Percentiles rank a stretch among this genome's conserved stretches.
These are phyloP conservation scores for Spizellomyces sp. DNA, from an alignment of 192 early-diverging fungal species.

Conservation along the genomic window DNA sequence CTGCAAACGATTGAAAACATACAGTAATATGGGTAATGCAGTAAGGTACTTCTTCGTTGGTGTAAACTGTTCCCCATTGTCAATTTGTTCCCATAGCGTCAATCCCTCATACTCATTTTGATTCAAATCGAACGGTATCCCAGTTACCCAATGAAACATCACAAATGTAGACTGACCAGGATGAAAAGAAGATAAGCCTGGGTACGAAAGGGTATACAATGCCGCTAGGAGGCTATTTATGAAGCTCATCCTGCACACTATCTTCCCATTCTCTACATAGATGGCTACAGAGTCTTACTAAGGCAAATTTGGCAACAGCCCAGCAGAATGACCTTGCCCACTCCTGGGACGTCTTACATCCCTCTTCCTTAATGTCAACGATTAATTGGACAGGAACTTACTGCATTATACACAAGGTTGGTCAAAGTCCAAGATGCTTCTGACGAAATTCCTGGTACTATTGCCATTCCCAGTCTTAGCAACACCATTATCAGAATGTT, in stretches of 20 bases:
- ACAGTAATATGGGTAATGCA: constrained; percentile 91
- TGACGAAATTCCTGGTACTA: constrained; percentile 86
- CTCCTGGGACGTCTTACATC: no score
- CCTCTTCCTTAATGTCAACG: neutral
- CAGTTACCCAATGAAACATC: constrained; percentile 97
- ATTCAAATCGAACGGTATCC: constrained; percentile 93
- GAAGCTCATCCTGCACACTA: no score
- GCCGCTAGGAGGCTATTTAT: no score
- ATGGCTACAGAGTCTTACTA: neutral
- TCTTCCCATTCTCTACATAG: no score
- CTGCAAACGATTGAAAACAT: constrained; percentile 44
- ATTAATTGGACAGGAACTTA: constrained; percentile 39
- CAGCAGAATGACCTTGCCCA: no score
- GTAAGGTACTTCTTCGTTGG: constrained; percentile 98
- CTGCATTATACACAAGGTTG: constrained; percentile 86
- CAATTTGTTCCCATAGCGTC: constrained; percentile 99
- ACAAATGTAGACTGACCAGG: constrained; percentile 82
- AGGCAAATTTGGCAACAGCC: no score
- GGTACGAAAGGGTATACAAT: no score
- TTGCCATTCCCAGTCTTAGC: constrained; percentile 75
- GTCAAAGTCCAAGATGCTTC: constrained; percentile 98
- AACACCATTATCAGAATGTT: constrained; percentile 81
- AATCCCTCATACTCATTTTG: constrained; percentile 91
- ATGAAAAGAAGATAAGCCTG: neutral
- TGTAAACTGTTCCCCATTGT: constrained; percentile 95